A percentile compares a stretch with the other conserved stretches of the same genome.
phyloP scores from a whole-genome alignment of 495 filamentous ascomycete genomes.

The Penicillium lividum region DNA sequence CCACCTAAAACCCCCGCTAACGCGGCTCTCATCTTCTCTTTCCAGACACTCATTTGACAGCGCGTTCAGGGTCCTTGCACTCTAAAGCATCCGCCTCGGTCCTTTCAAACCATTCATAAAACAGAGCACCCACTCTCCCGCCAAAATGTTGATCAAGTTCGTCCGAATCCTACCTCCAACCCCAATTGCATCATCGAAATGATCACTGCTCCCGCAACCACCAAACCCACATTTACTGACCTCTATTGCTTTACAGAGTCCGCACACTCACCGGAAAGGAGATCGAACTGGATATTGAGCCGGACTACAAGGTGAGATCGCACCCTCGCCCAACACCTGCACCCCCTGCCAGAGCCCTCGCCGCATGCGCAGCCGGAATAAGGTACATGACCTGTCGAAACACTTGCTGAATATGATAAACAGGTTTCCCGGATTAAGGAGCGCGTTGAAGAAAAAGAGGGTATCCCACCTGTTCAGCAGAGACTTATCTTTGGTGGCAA shows the following conservation, averaged over 20 bases:
- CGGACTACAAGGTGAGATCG: slow-evolving; percentile 75
- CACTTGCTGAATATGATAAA: slow-evolving; percentile 6
- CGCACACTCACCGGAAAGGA: slow-evolving; percentile 97
- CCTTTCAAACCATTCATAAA: slow-evolving; percentile 4
- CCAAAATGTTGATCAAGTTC: slow-evolving; percentile 54
- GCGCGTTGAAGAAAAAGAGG: slow-evolving; percentile 97
- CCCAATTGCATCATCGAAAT: slow-evolving; percentile 26
- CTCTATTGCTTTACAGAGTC: slow-evolving; percentile 60
- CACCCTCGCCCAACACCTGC: slow-evolving; percentile 4
- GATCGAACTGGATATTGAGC: slow-evolving; percentile 96
- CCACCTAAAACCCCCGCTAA: slow-evolving; percentile 33
- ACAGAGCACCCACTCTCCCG: background rate
- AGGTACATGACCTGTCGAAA: background rate
- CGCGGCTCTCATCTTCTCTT: slow-evolving; percentile 25
- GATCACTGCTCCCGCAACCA: slow-evolving; percentile 6
- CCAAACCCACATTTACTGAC: slow-evolving; percentile 16
- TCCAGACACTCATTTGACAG: slow-evolving; percentile 18
- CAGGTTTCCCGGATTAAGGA: slow-evolving; percentile 96
- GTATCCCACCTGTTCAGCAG: slow-evolving; percentile 96
- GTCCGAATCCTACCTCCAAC: slow-evolving; percentile 12
- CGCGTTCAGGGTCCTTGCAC: background rate
- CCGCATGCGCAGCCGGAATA: background rate
- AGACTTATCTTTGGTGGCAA: slow-evolving; percentile 95
- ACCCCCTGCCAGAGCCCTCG: background rate
- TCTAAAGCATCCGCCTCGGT: background rate